Conservation (phyloP, 2,329 filamentous ascomycete genomes). For the Paraconiothyrium sp. region DNA sequence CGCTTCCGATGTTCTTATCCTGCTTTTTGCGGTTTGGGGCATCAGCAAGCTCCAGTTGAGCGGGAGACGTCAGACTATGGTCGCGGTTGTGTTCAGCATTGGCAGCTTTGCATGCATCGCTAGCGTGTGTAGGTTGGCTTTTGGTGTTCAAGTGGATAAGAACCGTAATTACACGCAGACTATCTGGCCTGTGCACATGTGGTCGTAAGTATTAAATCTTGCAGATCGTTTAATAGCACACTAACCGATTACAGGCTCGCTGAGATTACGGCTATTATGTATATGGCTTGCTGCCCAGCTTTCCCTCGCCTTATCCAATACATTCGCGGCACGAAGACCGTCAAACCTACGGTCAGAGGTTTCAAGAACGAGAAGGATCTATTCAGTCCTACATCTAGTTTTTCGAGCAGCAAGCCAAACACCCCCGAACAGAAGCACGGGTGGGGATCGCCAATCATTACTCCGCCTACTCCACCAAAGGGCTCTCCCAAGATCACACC, state of each 20-base stretch:
- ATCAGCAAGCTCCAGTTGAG: conserved; percentile 20
- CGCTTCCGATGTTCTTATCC: conserved; percentile 31
- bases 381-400: conserved; percentile 9
- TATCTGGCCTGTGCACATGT: conserved; percentile 20
- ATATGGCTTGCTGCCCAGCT: conserved; percentile 20
- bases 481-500: conserved; percentile 4
- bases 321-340: conserved; percentile 17
- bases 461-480: conserved; percentile 12
- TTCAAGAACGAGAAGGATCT: conserved; percentile 11
- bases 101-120: conserved; percentile 23
- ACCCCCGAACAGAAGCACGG: conserved; percentile 9
- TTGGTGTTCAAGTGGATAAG: conserved; percentile 16
- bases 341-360: conserved; percentile 7
- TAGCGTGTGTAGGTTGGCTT: conserved; percentile 20
- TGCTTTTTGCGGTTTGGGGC: conserved; percentile 22
- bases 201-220: conserved; percentile 18
- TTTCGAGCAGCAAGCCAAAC: conserved; percentile 1
- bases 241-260: conserved; percentile 12
- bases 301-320: conserved; percentile 23
- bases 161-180: conserved; percentile 14
- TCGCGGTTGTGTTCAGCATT: conserved; percentile 16
- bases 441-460: conserved; percentile 10
- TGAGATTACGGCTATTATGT: conserved; percentile 20
- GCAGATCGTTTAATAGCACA: not conserved
- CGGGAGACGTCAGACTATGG: conserved; percentile 14